Base-by-base conservation (phyloP, 352 stramenopile species). In the Blastocystis sp. region DNA sequence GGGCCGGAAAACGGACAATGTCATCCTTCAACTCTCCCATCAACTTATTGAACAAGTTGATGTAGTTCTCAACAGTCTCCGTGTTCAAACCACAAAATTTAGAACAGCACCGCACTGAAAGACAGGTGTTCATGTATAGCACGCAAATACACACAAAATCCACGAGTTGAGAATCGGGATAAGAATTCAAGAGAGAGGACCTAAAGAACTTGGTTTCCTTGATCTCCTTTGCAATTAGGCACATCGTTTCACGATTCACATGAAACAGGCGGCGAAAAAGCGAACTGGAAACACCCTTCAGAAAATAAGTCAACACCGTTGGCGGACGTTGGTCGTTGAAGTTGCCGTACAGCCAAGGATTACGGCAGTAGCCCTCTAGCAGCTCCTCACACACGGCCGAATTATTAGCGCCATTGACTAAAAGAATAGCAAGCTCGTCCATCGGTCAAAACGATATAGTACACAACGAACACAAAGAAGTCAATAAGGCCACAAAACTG, bases 21-120 rank as follows among this genome's bases (percentile, higher is more conserved):
- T 84, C 66, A 59, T 84, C 74, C 56, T 64, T 62, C n/a, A 84
- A 9, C 66, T 84, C 74, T 52, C 69, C 69, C 74, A 84, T 84
- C 34, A 84, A 69, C 74, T 84, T 84, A 53, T 84, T 84, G 41
- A 84, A 84, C 17, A 84, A 41, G 48, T 52, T 70, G 21, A 84
- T 45, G 45, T 67, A 84, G n/a, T 11, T 70, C 17, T 84, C 59
- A 21, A 59, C n/a, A 23, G 17, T n/a, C 11, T 53, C 7, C 40
- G 21, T 3, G 2, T 19, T 19, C 2, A 84, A 59, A 17, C 53
- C 74, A 70, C 74, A 67, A 28, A 84, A 84, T 28, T 69, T 38
- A 21, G 74, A 40, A 28, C 74, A 84, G 60, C 52, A 23, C 21
- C 74, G 19, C 19, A 84, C 7, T 41, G 74, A 84, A 9, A 84